These are phyloP conservation scores for Populus alba DNA, from an alignment of 345 rosid genomes.

Conservation along the genomic window DNA sequence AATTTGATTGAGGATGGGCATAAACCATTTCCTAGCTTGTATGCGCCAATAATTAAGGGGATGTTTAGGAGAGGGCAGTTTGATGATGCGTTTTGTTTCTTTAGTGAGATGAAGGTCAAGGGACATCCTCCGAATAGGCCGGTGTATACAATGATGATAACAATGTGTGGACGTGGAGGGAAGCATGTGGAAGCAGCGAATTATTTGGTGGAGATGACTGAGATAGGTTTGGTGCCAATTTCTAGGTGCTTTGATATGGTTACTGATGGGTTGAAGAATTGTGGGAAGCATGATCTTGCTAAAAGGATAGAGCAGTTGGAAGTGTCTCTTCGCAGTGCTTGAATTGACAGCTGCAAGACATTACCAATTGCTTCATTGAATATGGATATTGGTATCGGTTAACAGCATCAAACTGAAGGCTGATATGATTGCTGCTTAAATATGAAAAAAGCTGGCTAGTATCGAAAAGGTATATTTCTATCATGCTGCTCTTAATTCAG, in stretches of 20 bases:
- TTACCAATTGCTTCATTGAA: not conserved
- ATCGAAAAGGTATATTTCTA: not conserved
- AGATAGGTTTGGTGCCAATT: conserved; percentile 75
- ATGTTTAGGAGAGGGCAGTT: conserved; percentile 74
- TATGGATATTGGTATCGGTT: not conserved
- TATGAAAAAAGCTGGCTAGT: not conserved
- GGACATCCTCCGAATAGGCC: conserved; percentile 90
- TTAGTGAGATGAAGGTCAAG: conserved; percentile 80
- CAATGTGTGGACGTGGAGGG: conserved; percentile 90
- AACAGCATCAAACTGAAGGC: not conserved
- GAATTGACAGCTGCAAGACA: not conserved
- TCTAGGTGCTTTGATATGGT: conserved; percentile 91
- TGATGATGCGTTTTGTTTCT: conserved; percentile 83
- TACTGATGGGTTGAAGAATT: conserved; percentile 77
- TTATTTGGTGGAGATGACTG: conserved; percentile 87
- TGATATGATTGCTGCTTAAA: not conserved
- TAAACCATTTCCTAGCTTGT: conserved; percentile 84
- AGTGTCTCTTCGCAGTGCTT: conserved; percentile 53
- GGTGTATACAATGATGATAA: conserved; percentile 84
- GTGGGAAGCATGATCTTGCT: conserved; percentile 87
- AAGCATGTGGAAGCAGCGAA: conserved; percentile 75
- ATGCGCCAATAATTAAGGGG: conserved; percentile 80
- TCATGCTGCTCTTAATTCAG: not conserved
- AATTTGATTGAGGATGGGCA: conserved; percentile 79
- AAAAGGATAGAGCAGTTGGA: conserved; percentile 71